Conservation (phyloP, 129 eudicot species). For the Gnaphalium uliginosum region DNA sequence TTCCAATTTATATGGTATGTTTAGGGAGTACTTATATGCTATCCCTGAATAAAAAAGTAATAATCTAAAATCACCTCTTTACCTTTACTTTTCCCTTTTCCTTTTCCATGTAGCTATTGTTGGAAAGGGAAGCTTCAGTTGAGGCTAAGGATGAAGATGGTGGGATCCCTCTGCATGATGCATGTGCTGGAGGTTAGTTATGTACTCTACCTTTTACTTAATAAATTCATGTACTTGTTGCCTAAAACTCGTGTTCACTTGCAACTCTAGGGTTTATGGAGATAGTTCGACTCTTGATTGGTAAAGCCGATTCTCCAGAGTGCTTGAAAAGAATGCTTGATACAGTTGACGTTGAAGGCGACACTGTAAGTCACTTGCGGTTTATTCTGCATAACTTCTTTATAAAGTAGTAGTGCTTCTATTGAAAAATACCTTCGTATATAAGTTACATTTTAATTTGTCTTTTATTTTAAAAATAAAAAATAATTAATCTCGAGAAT, state of each 20-base stretch:
- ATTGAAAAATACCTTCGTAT: not conserved
- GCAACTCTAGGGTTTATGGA: constrained; percentile 61
- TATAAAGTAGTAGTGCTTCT: not conserved
- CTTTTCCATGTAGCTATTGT: constrained; percentile 47
- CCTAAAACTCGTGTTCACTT: constrained; percentile 8
- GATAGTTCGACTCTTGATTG: constrained; percentile 70
- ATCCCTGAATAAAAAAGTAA: not conserved
- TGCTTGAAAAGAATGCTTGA: constrained; percentile 75
- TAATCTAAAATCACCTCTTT: constrained; percentile 6
- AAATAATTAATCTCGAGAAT: not conserved
- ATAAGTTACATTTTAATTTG: not conserved
- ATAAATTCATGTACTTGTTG: not conserved
- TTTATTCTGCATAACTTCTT: not conserved
- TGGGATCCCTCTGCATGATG: constrained; percentile 95
- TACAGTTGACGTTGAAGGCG: constrained; percentile 84
- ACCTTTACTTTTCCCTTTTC: not conserved
- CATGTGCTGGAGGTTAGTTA: constrained; percentile 88
- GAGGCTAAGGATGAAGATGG: constrained; percentile 96
- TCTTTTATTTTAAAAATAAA: no score
- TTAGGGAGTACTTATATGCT: not conserved
- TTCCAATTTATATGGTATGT: not conserved
- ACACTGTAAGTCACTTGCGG: constrained; percentile 61
- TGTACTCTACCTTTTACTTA: not conserved
- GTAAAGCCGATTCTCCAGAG: constrained; percentile 57
- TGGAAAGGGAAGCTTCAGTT: constrained; percentile 87